Base-by-base conservation (phyloP, 306 rosid species). In the Glycine tomentella region DNA sequence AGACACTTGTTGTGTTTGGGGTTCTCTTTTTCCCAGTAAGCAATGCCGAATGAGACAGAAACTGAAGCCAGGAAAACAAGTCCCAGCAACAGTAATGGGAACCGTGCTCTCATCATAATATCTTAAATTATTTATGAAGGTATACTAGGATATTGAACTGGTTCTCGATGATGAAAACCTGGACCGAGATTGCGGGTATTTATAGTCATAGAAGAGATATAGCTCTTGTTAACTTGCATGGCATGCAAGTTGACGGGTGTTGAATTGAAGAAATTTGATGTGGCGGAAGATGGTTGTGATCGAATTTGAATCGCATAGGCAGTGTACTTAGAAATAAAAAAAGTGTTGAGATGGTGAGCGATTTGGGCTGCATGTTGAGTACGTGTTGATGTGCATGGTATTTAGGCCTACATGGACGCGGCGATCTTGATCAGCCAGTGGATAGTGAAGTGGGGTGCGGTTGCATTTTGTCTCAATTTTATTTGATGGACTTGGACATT, bases 231-330 rank as follows among this genome's bases (percentile, higher is more conserved):
- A 8, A 46, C 2, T 9, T n/a, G 52, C 7, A 57, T 3, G 13
- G 0, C 85, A 77, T 80, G 85, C 80, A 34, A 12, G 2, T 50
- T 83, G 87, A 83, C 89, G 81, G 38, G 87, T 86, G 87, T 83
- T 76, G 44, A 78, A 75, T 40, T 11, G 33, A 58, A 69, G 77
- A 79, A 57, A 74, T 53, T 3, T 10, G 75, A 78, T 49, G 69
- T 72, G 83, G 53, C 73, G 13, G 25, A 57, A 12, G 25, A 11
- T 1, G 40, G 40, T 36, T 36, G 40, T 36, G 40, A 36, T 36
- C 40, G 40, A 36, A 2, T 25, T 25, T 1, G 31, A 25, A 2
- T 25, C 31, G 31, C 31, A 25, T 25, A 25, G 31, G 31, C 31
- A 25, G 31, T 25, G 31, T 25, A 25, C 31, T 25, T 25, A 25